Evolutionary conservation across 805 yeast species (phyloP).

Genomic region (Candida alai): DNA sequence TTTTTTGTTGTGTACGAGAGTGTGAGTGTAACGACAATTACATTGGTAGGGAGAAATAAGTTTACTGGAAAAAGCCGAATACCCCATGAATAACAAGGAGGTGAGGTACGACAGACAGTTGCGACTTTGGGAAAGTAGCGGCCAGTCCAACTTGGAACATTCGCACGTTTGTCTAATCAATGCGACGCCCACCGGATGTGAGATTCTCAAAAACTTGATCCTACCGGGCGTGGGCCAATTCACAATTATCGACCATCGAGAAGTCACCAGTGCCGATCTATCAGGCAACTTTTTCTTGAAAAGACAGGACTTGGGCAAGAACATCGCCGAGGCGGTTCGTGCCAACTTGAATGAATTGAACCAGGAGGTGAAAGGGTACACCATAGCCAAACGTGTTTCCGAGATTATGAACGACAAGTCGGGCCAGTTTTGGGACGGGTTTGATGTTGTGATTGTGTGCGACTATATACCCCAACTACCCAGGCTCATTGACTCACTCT

Average conservation of each 20-base stretch:
- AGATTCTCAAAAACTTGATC: slow-evolving; percentile 70
- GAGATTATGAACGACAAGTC: slow-evolving; percentile 11
- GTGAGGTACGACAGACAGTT: slow-evolving; percentile 81
- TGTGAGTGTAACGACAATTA: too few relatives aligned
- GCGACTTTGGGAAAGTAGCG: slow-evolving; percentile 78
- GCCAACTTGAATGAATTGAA: slow-evolving; percentile 53
- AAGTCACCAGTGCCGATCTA: slow-evolving; percentile 42
- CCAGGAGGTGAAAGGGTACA: slow-evolving; percentile 47
- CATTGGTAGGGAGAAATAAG: too few relatives aligned
- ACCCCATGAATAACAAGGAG: slow-evolving; percentile 39
- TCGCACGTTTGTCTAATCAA: slow-evolving; percentile 62
- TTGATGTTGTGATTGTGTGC: slow-evolving; percentile 45
- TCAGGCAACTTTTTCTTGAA: slow-evolving; percentile 61
- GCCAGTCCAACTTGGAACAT: slow-evolving; percentile 58
- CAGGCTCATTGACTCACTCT: slow-evolving; percentile 33
- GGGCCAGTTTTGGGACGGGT: slow-evolving; percentile 43
- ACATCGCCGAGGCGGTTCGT: slow-evolving; percentile 38
- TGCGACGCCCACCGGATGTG: slow-evolving; percentile 57
- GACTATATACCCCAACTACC: slow-evolving; percentile 24
- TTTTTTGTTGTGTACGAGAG: too few relatives aligned
- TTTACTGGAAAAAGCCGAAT: too few relatives aligned
- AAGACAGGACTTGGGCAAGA: slow-evolving; percentile 39
- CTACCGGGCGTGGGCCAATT: slow-evolving; percentile 69
- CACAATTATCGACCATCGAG: slow-evolving; percentile 50
- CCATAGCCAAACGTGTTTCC: slow-evolving; percentile 13